Evolutionary conservation across 1,139 yeast species (phyloP).

Genomic region (Torulaspora globosa): DNA sequence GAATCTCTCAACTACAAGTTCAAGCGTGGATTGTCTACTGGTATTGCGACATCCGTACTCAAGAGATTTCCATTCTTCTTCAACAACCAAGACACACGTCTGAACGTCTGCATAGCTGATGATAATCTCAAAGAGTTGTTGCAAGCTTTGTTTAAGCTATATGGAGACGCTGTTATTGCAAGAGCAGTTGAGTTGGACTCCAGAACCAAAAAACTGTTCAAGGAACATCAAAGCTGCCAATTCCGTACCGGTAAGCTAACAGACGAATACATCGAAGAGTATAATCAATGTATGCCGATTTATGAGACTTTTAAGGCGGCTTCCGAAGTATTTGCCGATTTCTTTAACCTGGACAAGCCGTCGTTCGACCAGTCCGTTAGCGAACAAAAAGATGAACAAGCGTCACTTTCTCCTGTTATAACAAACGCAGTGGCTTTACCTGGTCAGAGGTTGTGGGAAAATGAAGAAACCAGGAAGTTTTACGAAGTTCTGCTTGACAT

Average conservation of each 20-base stretch:
- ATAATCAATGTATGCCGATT: slow-evolving; percentile 40
- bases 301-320: slow-evolving; percentile 48
- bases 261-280: slow-evolving; percentile 48
- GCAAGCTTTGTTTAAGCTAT: slow-evolving; percentile 44
- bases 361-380: slow-evolving; percentile 30
- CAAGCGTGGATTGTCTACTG: slow-evolving; percentile 46
- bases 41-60: slow-evolving; percentile 48
- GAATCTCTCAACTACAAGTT: slow-evolving; percentile 52
- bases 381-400: slow-evolving; percentile 19
- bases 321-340: slow-evolving; percentile 46
- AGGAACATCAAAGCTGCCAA: slow-evolving; percentile 50
- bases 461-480: slow-evolving; percentile 57
- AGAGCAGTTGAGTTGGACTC: slow-evolving; percentile 40
- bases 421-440: slow-evolving; percentile 24
- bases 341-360: slow-evolving; percentile 38
- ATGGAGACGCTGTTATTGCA: slow-evolving; percentile 45
- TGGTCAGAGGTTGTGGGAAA: slow-evolving; percentile 57
- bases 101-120: slow-evolving; percentile 25
- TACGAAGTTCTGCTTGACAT: slow-evolving; percentile 49
- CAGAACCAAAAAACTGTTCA: slow-evolving; percentile 39
- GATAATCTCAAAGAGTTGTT: slow-evolving; percentile 28
- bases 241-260: slow-evolving; percentile 62
- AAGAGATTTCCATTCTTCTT: slow-evolving; percentile 46
- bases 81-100: slow-evolving; percentile 28
- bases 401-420: slow-evolving; percentile 23